Conservation (phyloP, 371 early-diverging fungal genomes). For the Blakeslea trispora region DNA sequence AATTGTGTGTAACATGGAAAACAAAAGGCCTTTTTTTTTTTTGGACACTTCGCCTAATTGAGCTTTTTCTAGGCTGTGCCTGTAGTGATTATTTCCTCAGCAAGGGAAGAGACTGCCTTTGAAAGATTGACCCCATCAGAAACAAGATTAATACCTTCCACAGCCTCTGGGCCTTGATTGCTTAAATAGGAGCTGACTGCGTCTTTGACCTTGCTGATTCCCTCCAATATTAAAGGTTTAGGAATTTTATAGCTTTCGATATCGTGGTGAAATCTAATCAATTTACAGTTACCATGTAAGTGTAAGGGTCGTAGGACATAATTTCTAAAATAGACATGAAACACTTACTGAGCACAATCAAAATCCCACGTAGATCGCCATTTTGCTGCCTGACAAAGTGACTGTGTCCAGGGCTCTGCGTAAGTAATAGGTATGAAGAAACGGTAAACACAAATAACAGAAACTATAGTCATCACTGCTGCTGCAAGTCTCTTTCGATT, state of each 20-base stretch:
- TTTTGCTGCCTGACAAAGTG: slow-evolving; percentile 71
- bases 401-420: slow-evolving; percentile 77
- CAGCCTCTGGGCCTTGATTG: slow-evolving; percentile 33
- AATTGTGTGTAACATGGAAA: slow-evolving; percentile 1
- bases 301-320: not conserved
- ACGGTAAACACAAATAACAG: slow-evolving; percentile 59
- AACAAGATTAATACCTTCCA: slow-evolving; percentile 38
- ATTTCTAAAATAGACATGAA: not conserved
- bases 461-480: slow-evolving; percentile 50
- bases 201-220: slow-evolving; percentile 35
- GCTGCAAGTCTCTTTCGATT: slow-evolving; percentile 48
- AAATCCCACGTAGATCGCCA: slow-evolving; percentile 82
- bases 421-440: slow-evolving; percentile 83
- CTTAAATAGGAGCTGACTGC: slow-evolving; percentile 36
- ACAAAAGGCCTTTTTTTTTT: not conserved
- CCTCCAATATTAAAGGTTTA: slow-evolving; percentile 19
- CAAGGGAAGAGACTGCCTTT: not conserved
- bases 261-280: slow-evolving; percentile 39
- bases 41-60: not conserved
- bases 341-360: slow-evolving; percentile 42
- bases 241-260: slow-evolving; percentile 23
- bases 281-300: not conserved
- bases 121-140: slow-evolving; percentile 26
- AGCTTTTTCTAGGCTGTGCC: not conserved
- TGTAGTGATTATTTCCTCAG: not conserved